A percentile compares a stretch with the other conserved stretches of the same genome.
Conservation (phyloP, 148 eudicot species). For the Camellia granthamiana region DNA sequence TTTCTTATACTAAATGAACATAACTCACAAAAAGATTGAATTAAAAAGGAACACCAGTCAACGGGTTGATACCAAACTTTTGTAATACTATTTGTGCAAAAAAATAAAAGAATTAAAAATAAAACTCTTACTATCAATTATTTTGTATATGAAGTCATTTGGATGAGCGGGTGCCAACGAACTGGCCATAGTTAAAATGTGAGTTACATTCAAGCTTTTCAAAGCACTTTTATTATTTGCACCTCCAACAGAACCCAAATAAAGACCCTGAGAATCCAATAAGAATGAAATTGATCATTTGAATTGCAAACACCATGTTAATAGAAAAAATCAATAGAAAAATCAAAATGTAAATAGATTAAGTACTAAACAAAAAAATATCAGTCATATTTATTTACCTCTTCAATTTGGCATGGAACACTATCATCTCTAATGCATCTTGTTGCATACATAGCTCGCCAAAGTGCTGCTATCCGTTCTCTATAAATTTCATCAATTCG, state of each 20-base stretch:
- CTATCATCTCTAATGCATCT: constrained; percentile 48
- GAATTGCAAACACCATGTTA: not conserved
- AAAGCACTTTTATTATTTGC: constrained; percentile 60
- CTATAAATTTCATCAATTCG: constrained; percentile 26
- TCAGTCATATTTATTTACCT: constrained; percentile 32
- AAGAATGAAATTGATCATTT: not conserved
- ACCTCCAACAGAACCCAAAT: constrained; percentile 78
- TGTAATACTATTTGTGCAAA: not conserved
- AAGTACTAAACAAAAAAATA: not conserved
- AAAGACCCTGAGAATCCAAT: constrained; percentile 58
- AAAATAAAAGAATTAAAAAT: not conserved
- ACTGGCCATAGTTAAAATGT: constrained; percentile 66
- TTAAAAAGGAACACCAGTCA: not conserved
- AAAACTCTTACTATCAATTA: constrained; percentile 46
- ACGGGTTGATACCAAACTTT: not conserved
- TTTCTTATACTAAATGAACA: not conserved
- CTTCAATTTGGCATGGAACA: constrained; percentile 78
- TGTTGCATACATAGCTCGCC: constrained; percentile 41
- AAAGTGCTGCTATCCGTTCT: constrained; percentile 44
- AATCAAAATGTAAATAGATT: not conserved
- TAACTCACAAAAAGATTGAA: not conserved
- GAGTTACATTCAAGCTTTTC: constrained; percentile 76
- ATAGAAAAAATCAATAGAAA: not conserved
- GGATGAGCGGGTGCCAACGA: constrained; percentile 51
- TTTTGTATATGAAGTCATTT: constrained; percentile 62